Percentiles rank a stretch among this genome's conserved stretches.
phyloP scores from a whole-genome alignment of 179 eudicot genomes.

The Spinacia oleracea region DNA sequence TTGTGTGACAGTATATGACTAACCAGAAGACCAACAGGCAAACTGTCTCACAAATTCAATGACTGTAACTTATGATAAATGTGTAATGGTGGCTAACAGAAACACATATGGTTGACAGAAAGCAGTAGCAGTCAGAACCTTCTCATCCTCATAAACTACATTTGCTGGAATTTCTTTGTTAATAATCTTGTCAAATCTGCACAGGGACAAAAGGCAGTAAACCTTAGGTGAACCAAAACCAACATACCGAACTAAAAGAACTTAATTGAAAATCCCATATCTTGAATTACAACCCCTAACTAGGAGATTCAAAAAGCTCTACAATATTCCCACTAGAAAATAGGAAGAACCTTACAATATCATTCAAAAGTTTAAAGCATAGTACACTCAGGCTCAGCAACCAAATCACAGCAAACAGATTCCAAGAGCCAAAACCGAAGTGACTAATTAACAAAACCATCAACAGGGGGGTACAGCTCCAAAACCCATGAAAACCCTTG shows the following conservation, averaged over 20 bases:
- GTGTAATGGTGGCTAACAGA: constrained; percentile 2
- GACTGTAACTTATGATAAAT: neutral
- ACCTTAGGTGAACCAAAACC: neutral
- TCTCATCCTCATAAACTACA: constrained; percentile 87
- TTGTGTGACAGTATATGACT: neutral
- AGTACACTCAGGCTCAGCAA: neutral
- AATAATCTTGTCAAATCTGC: constrained; percentile 94
- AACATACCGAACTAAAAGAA: neutral
- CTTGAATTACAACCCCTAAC: neutral
- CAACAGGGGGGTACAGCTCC: neutral
- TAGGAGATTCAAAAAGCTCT: neutral
- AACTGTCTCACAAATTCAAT: neutral
- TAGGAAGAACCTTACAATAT: neutral
- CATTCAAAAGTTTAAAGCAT: neutral
- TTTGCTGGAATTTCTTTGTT: constrained; percentile 84
- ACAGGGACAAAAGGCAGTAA: constrained; percentile 14
- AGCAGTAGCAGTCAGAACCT: constrained; percentile 45
- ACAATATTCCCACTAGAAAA: neutral
- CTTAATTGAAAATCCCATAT: neutral
- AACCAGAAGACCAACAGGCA: neutral
- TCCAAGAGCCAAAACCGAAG: neutral
- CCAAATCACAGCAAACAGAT: neutral
- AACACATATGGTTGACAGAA: neutral
- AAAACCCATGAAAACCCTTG: neutral
- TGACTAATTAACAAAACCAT: neutral